phyloP scores from a whole-genome alignment of 2,329 filamentous ascomycete species.

The Cryphonectria nitschkei region DNA sequence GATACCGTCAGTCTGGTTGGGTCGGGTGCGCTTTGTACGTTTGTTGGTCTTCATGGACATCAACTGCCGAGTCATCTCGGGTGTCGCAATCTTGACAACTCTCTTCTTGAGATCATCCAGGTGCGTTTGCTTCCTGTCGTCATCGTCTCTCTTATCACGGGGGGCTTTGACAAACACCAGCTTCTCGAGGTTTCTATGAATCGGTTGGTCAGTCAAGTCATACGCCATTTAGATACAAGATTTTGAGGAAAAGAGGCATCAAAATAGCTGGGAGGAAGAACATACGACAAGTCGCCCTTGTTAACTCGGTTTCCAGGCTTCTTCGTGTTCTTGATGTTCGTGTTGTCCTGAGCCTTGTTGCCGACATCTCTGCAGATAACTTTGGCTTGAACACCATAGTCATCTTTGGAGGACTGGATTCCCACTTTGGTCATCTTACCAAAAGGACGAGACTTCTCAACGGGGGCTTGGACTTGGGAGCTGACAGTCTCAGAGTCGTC shows the following conservation, averaged over 20 bases:
- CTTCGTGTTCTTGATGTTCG: neutral
- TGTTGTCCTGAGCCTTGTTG: neutral
- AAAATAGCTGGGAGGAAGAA: neutral
- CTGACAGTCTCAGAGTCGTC: neutral
- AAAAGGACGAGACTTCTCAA: neutral
- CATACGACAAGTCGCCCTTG: neutral
- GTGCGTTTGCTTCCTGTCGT: neutral
- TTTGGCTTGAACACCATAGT: neutral
- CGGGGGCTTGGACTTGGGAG: neutral
- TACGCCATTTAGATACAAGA: neutral
- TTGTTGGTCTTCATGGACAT: neutral
- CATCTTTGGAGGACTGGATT: neutral
- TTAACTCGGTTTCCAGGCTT: neutral
- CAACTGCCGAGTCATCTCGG: neutral
- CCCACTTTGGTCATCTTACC: neutral
- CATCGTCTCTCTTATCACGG: neutral
- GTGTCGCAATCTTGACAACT: neutral
- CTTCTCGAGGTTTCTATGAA: neutral
- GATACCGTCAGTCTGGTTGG: neutral
- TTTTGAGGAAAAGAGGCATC: neutral
- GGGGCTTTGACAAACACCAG: neutral
- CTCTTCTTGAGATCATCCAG: neutral
- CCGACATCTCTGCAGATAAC: neutral
- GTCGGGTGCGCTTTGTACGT: neutral
- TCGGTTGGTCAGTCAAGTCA: neutral